Conservation (phyloP, 2,329 filamentous ascomycete species). For the Dactylellina cionopaga region DNA sequence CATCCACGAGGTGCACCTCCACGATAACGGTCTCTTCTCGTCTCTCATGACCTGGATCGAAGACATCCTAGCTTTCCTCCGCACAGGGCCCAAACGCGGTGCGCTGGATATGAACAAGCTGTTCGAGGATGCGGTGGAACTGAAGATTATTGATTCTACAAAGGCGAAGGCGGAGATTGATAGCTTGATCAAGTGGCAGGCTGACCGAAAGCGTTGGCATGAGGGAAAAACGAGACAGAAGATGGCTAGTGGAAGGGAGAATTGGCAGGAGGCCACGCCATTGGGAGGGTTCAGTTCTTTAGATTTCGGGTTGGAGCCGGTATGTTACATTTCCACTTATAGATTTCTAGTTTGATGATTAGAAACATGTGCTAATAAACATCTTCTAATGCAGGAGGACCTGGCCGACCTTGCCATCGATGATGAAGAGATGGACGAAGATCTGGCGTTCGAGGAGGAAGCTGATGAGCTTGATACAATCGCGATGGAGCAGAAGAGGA, state of each 20-base stretch:
- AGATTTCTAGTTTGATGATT: conserved; percentile 19
- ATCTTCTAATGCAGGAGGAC: conserved; percentile 67
- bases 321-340: conserved; percentile 60
- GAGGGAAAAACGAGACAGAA: conserved; percentile 97
- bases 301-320: conserved; percentile 89
- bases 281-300: conserved; percentile 74
- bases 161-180: conserved; percentile 84
- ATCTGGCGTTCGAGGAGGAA: conserved; percentile 70
- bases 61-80: conserved; percentile 89
- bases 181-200: conserved; percentile 88
- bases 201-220: conserved; percentile 96
- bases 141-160: conserved; percentile 74
- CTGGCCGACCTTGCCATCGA: conserved; percentile 86
- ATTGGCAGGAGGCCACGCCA: conserved; percentile 66
- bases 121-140: conserved; percentile 80
- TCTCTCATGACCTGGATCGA: conserved; percentile 98
- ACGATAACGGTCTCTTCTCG: conserved; percentile 95
- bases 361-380: conserved; percentile 48
- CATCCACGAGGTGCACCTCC: conserved; percentile 94
- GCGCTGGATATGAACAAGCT: conserved; percentile 94
- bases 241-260: conserved; percentile 86
- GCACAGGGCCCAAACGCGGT: conserved; percentile 83
- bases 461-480: conserved; percentile 88
- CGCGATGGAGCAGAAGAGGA: conserved; percentile 80
- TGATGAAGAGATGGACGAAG: conserved; percentile 73